Percentiles rank a stretch among this genome's conserved stretches.
These are phyloP conservation scores for Byssochlamys sp. DNA, from an alignment of 2,329 filamentous ascomycete genomes.

Conservation along the genomic window DNA sequence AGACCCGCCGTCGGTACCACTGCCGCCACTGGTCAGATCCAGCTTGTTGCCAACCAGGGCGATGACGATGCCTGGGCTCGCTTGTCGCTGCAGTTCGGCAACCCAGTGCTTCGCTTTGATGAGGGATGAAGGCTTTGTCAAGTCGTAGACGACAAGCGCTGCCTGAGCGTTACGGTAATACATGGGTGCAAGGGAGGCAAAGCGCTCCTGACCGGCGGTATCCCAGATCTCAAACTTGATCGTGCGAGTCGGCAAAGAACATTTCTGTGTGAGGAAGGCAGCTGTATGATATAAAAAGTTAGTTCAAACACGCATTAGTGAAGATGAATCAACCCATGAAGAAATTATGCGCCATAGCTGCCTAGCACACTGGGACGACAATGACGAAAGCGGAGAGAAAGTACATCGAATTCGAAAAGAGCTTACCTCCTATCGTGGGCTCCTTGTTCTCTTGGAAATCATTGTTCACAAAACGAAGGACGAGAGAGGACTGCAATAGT, in stretches of 20 bases:
- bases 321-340: not conserved
- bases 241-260: conserved; percentile 82
- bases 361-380: not conserved
- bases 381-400: not conserved
- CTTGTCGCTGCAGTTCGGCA: conserved; percentile 90
- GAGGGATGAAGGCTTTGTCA: conserved; percentile 90
- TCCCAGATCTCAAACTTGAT: conserved; percentile 85
- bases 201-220: conserved; percentile 93
- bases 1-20: conserved; percentile 35
- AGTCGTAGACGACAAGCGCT: conserved; percentile 94
- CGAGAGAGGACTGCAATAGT: conserved; percentile 72
- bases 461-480: conserved; percentile 97
- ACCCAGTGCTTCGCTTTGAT: conserved; percentile 99
- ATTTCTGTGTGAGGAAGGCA: conserved; percentile 97
- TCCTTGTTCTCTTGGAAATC: conserved; percentile 99
- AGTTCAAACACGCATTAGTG: conserved; percentile 4
- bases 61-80: conserved; percentile 91
- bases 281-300: conserved; percentile 44
- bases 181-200: conserved; percentile 93
- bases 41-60: conserved; percentile 94
- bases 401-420: conserved; percentile 1
- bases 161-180: conserved; percentile 99
- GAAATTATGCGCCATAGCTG: not conserved
- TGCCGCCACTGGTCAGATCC: conserved; percentile 60
- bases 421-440: conserved; percentile 86